Conservation (phyloP, 169 alveolate species). For the Eimeria falciformis region DNA sequence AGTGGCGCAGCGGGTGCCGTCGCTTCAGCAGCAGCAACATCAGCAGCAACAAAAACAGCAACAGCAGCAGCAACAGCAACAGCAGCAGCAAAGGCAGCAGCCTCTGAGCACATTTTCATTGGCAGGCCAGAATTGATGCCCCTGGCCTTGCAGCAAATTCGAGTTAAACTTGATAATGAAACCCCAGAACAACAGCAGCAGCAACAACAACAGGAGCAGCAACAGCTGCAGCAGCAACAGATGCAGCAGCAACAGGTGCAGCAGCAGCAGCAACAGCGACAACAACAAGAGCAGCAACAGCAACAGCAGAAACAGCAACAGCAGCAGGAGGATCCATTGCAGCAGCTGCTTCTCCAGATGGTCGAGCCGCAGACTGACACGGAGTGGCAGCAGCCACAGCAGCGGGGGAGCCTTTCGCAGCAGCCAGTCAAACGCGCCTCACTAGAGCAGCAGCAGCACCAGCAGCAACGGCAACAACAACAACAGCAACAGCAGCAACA, state of each 20-base stretch:
- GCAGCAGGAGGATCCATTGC: not conserved
- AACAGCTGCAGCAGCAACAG: not conserved
- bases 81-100: not conserved
- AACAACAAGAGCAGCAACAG: constrained; percentile 6
- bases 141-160: not conserved
- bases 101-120: not conserved
- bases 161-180: not conserved
- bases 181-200: not conserved
- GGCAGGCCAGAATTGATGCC: not conserved
- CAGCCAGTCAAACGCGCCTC: not conserved
- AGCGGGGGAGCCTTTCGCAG: not conserved
- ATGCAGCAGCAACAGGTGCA: not conserved
- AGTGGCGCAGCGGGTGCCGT: not conserved
- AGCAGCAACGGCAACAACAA: not conserved
- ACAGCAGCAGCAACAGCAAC: not conserved
- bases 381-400: not conserved
- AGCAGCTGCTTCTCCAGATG: not conserved
- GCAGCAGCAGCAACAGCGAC: not conserved
- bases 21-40: not conserved
- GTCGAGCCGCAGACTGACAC: not conserved
- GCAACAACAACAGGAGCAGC: not conserved
- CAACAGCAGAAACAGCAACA: constrained; percentile 2
- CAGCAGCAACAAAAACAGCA: not conserved
- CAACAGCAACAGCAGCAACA: not conserved
- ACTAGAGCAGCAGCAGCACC: not conserved